Evolutionary conservation across 2,329 filamentous ascomycete species (phyloP).

Genomic region (Botrytis deweyae): DNA sequence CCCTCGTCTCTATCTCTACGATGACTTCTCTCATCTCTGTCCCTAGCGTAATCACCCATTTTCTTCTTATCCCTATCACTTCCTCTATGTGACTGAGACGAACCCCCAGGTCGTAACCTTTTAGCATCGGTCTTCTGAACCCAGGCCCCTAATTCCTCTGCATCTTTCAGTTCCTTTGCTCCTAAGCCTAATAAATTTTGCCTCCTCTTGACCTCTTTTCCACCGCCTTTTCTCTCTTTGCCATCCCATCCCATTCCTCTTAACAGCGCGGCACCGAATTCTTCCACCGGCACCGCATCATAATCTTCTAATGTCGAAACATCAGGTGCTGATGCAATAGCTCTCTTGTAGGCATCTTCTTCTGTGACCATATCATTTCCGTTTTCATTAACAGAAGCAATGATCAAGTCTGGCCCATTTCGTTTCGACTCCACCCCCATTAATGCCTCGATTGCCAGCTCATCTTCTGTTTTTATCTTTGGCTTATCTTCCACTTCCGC

Average conservation of each 20-base stretch:
- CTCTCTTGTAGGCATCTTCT: slow-evolving; percentile 66
- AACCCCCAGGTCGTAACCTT: slow-evolving; percentile 44
- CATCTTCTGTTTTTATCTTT: slow-evolving; percentile 48
- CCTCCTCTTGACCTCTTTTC: slow-evolving; percentile 66
- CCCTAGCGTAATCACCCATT: slow-evolving; percentile 44
- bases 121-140: slow-evolving; percentile 64
- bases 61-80: slow-evolving; percentile 44
- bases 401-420: slow-evolving; percentile 51
- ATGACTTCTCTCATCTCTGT: slow-evolving; percentile 43
- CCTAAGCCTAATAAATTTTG: slow-evolving; percentile 85
- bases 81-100: slow-evolving; percentile 25
- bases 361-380: slow-evolving; percentile 48
- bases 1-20: slow-evolving; percentile 39
- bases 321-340: slow-evolving; percentile 71
- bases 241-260: slow-evolving; percentile 95
- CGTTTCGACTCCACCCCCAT: slow-evolving; percentile 53
- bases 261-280: slow-evolving; percentile 87
- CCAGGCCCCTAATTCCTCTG: slow-evolving; percentile 76
- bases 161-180: slow-evolving; percentile 74
- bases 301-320: slow-evolving; percentile 80
- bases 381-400: slow-evolving; percentile 42
- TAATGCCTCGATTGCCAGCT: slow-evolving; percentile 68
- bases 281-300: slow-evolving; percentile 84
- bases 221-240: slow-evolving; percentile 54
- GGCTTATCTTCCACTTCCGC: slow-evolving; percentile 34